Evolutionary conservation across 371 early-diverging fungal genomes (phyloP).

Genomic region (Syncephalastrum sp.): DNA sequence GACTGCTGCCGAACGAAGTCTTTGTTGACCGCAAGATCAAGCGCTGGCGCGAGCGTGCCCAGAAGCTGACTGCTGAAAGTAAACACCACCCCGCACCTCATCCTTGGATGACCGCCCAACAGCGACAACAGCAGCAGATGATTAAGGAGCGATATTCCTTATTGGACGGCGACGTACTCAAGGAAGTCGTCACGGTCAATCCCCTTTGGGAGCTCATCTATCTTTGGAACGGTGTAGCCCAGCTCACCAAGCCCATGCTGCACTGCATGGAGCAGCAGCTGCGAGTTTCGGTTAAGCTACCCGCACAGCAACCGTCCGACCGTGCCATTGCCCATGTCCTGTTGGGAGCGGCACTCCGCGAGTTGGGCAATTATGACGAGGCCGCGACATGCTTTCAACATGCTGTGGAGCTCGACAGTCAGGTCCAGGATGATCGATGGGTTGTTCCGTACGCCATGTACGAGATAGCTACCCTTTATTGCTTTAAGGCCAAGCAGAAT

Average conservation of each 20-base stretch:
- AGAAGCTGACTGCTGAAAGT: constrained; percentile 6
- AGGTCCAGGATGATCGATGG: constrained; percentile 23
- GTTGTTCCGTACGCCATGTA: constrained; percentile 27
- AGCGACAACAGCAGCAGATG: constrained; percentile 13
- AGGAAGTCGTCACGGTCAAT: constrained; percentile 32
- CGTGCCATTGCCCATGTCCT: constrained; percentile 30
- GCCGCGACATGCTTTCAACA: constrained; percentile 29
- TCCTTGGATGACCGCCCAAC: constrained; percentile 11
- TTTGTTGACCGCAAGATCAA: constrained; percentile 47
- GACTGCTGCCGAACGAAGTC: constrained; percentile 42
- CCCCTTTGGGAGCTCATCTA: constrained; percentile 52
- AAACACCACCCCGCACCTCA: constrained; percentile 7
- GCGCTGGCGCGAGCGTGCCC: constrained; percentile 31
- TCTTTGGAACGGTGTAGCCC: constrained; percentile 48
- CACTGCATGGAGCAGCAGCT: constrained; percentile 25
- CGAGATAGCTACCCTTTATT: constrained; percentile 23
- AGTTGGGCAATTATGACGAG: constrained; percentile 28
- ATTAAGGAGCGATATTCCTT: constrained; percentile 13
- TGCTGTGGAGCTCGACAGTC: constrained; percentile 10
- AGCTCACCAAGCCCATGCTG: constrained; percentile 26
- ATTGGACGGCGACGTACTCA: constrained; percentile 28
- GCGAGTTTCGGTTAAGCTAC: neutral
- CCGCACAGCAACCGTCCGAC: constrained; percentile 13
- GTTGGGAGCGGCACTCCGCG: constrained; percentile 36
- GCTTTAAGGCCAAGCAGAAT: constrained; percentile 14